Base-by-base conservation (phyloP, 1,284 basidiomycete species). In the Ustilago crameri region DNA sequence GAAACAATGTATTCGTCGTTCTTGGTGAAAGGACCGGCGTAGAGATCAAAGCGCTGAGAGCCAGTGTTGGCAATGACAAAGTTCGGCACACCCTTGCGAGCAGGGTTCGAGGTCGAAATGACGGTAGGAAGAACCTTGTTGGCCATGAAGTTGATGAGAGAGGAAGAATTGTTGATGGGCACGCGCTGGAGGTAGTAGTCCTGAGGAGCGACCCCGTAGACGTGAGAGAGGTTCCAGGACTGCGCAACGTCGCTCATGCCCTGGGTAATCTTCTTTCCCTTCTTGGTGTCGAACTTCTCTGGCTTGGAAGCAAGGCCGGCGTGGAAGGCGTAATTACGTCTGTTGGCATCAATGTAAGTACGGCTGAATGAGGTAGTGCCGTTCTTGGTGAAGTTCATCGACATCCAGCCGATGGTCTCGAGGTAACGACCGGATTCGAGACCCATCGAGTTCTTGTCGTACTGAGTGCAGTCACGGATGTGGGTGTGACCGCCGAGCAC, bases 271-370 rank as follows among this genome's bases (percentile, higher is more conserved):
- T 61, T 61, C 47, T 50, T 65, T 10, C 78, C 79, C 9, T 51
- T 32, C 10, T 52, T 44, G 3, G 80, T 82, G 51, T 77, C 77
- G 18, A 82, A 65, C 44, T 70, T 53, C 1, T 60, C 18, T 5
- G 53, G 51, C 45, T 58, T 52, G 44, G 55, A 42, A 8, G 55
- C 46, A n/a, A 81, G 68, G 15, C 59, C 58, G 10, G 74, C 71
- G 41, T 76, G 74, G 62, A 50, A 66, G 26, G 74, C 65, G 42
- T 74, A 85, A 68, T 84, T 81, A 37, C 81, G 78, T 1, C 83
- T 80, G 72, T 86, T 86, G 44, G 84, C 85, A 57, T 87, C 85
- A 27, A 87, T 76, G 75, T 86, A 87, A 18, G 84, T 69, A 23
- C 86, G 69, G 48, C 83, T 78, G 18, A 85, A 82, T 3, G 30